A percentile compares a stretch with the other conserved stretches of the same genome.
phyloP scores from a whole-genome alignment of 176 grass and related monocot species.

The Bonia amplexicaulis region DNA sequence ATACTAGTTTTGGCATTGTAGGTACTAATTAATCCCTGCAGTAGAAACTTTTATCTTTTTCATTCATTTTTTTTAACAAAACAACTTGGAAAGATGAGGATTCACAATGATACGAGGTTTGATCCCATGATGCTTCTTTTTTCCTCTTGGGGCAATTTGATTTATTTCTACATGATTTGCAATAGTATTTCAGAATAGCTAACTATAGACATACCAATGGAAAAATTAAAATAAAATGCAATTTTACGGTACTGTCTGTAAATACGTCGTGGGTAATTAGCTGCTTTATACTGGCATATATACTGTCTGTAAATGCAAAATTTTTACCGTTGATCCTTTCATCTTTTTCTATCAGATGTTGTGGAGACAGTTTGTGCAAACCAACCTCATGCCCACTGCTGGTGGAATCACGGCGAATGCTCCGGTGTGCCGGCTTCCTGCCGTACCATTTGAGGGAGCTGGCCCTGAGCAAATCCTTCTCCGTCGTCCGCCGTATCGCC shows the following conservation, averaged over 20 bases:
- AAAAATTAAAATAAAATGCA: neutral
- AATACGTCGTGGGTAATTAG: neutral
- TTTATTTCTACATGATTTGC: neutral
- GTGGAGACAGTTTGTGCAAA: neutral
- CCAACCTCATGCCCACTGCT: conserved; percentile 63
- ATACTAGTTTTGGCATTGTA: conserved; percentile 18
- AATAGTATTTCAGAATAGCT: neutral
- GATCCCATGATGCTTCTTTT: neutral
- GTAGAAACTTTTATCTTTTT: neutral
- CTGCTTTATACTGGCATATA: neutral
- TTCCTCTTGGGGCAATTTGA: neutral
- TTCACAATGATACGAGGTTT: neutral
- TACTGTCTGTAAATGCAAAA: neutral
- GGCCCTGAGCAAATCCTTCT: conserved; percentile 61
- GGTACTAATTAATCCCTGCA: neutral
- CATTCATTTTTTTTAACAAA: neutral
- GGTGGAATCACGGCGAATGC: conserved; percentile 48
- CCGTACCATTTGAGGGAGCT: conserved; percentile 57
- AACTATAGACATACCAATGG: neutral
- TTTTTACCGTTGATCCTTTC: neutral
- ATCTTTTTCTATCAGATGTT: neutral
- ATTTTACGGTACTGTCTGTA: neutral
- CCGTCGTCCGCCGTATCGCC: conserved; percentile 50
- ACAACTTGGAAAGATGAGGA: neutral
- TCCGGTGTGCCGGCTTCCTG: conserved; percentile 35